Evolutionary conservation across 1,284 basidiomycete genomes (phyloP), one percentile per base, ranked within the genome.

Genomic region (Pseudozyma sp.): DNA sequence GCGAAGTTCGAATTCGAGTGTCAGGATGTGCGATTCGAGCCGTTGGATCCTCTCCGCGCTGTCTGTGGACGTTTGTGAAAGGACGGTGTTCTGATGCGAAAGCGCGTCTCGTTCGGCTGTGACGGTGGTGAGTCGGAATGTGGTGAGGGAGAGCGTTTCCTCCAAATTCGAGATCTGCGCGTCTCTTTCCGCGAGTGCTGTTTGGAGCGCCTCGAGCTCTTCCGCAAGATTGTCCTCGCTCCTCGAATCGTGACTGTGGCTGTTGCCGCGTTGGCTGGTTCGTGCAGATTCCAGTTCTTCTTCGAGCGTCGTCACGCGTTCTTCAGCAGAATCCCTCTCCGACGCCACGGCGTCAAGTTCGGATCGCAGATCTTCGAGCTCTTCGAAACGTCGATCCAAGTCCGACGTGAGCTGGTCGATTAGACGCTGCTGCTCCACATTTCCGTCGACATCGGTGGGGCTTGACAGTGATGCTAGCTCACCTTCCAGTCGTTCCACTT

Each of bases 131-230:
- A 70, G 54, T 1, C 54, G 53, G 1, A 37, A 24, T 5, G 34
- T 30, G 33, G 58, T 66, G 35, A 71, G 62, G 17, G 46, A 29
- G 1, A 71, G 54, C 8, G 68, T 71, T 31, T 71, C 68, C 47
- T 65, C 37, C 45, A 72, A n/a, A 8, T 52, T 43, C 3, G 19
- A 31, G 16, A 67, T 14, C 24, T 61, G 39, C 5, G 34, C 35
- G 11, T 63, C 48, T n/a, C 37, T 30, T n/a, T 67, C 64, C 14
- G 10, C 47, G 30, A 67, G 47, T 0, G 10, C n/a, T 2, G 29
- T 30, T 33, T 40, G 47, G 14, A 56, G 46, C 5, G 30, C 17
- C 4, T 60, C 43, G 14, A 63, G 13, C 35, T 62, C 46, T 31
- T 54, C 44, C 24, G 43, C 53, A 3, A 66, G 19, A 30, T 66